Conservation (phyloP, 2,329 filamentous ascomycete genomes). For the Cladosporium sp. region DNA sequence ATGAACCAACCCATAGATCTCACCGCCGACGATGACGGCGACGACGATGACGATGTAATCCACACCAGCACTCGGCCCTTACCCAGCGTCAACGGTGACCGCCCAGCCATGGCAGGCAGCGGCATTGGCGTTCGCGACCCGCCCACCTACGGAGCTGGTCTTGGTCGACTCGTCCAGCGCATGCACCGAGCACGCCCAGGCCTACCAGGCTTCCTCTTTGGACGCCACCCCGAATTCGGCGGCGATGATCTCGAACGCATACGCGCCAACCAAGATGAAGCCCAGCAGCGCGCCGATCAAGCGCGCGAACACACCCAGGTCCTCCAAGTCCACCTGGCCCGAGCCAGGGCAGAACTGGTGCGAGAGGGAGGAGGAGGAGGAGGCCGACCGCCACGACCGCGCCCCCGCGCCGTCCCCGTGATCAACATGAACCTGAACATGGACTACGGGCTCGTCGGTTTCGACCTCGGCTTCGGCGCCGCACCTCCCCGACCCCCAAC, state of each 20-base stretch:
- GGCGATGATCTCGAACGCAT: neutral
- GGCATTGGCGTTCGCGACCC: conserved; percentile 8
- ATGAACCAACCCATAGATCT: too few relatives aligned
- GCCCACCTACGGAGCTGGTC: neutral
- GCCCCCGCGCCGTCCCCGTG: neutral
- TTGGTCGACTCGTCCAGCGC: conserved; percentile 3
- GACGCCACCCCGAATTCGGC: neutral
- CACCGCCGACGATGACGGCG: conserved; percentile 28
- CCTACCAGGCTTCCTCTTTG: neutral
- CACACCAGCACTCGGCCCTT: conserved; percentile 20
- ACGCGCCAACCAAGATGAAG: neutral
- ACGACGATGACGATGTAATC: conserved; percentile 31
- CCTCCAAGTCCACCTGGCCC: neutral
- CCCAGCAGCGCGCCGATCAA: neutral
- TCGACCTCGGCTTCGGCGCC: conserved; percentile 38
- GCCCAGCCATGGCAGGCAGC: conserved; percentile 17
- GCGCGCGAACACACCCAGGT: neutral
- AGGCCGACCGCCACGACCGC: neutral
- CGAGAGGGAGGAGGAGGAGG: neutral
- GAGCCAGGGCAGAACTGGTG: too few relatives aligned
- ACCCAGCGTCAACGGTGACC: conserved; percentile 21
- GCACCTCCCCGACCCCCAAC: conserved; percentile 26
- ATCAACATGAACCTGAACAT: conserved; percentile 16
- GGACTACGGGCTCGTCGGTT: conserved; percentile 41
- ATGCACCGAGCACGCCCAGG: neutral